phyloP scores from a whole-genome alignment of 257 asterid species.

The Solanum chiquidenum region DNA sequence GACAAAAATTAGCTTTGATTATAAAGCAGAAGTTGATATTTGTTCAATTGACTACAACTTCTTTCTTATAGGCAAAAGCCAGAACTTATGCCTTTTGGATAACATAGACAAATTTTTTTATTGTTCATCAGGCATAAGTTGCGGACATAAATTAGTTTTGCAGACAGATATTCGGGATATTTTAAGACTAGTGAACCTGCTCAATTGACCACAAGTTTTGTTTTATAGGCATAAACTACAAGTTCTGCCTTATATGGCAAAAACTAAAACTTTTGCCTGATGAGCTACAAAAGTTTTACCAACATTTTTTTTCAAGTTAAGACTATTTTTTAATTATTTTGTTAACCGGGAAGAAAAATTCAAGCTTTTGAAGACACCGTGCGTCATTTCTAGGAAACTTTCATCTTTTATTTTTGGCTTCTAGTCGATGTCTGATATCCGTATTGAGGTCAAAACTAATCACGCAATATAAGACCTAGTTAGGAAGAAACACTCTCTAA shows the following conservation, averaged over 20 bases:
- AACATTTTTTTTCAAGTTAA: too few relatives aligned
- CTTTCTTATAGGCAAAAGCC: neutral
- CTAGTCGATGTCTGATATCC: neutral
- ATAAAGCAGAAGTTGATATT: neutral
- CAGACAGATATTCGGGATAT: too few relatives aligned
- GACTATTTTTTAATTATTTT: too few relatives aligned
- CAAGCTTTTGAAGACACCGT: neutral
- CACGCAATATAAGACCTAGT: neutral
- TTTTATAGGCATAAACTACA: neutral
- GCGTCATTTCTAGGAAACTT: neutral
- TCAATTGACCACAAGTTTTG: neutral
- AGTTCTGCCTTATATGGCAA: too few relatives aligned
- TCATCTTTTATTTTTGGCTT: neutral
- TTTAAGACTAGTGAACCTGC: neutral
- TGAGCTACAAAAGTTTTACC: neutral
- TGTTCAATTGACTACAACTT: neutral
- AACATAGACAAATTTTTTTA: neutral
- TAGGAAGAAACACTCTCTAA: neutral
- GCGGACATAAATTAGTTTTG: neutral
- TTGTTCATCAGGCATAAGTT: neutral
- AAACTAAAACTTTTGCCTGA: neutral
- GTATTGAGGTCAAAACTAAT: neutral
- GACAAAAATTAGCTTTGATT: neutral
- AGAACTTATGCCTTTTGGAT: neutral
- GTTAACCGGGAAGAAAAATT: too few relatives aligned